A percentile compares a stretch with the other conserved stretches of the same genome.
Conservation (phyloP, 2,329 filamentous ascomycete species). For the Fusarium sterilihyphosum region DNA sequence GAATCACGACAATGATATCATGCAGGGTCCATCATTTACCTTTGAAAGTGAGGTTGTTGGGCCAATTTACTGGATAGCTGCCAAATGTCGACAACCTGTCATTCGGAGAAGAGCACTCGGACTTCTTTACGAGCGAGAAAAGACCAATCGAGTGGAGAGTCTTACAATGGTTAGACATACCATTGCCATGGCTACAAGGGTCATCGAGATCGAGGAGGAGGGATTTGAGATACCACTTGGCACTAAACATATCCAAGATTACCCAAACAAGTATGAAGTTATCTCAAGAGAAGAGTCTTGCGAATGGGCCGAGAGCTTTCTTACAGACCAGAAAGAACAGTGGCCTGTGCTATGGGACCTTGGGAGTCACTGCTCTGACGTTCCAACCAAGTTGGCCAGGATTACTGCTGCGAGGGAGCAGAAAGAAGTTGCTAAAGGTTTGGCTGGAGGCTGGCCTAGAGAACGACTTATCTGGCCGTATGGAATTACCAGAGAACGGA, state of each 20-base stretch:
- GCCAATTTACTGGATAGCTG: not conserved
- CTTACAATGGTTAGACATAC: not conserved
- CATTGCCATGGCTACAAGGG: not conserved
- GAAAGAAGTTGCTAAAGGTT: not conserved
- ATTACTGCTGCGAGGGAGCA: not conserved
- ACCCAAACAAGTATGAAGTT: not conserved
- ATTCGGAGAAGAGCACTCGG: not conserved
- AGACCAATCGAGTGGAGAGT: not conserved
- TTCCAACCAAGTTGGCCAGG: accelerated
- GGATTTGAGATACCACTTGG: not conserved
- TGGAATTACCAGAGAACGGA: not conserved
- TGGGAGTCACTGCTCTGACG: not conserved
- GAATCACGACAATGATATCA: not conserved
- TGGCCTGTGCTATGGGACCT: not conserved
- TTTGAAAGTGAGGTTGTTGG: not conserved
- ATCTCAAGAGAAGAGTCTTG: not conserved
- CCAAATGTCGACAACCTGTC: not conserved
- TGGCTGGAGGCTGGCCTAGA: not conserved
- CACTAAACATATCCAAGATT: not conserved
- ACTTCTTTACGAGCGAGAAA: not conserved
- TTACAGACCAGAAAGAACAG: not conserved
- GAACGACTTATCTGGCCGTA: not conserved
- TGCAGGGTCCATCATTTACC: not conserved
- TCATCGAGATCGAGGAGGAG: not conserved
- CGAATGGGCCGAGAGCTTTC: not conserved